Conservation (phyloP, 805 yeast genomes). For the Gaillardinia entomophila region DNA sequence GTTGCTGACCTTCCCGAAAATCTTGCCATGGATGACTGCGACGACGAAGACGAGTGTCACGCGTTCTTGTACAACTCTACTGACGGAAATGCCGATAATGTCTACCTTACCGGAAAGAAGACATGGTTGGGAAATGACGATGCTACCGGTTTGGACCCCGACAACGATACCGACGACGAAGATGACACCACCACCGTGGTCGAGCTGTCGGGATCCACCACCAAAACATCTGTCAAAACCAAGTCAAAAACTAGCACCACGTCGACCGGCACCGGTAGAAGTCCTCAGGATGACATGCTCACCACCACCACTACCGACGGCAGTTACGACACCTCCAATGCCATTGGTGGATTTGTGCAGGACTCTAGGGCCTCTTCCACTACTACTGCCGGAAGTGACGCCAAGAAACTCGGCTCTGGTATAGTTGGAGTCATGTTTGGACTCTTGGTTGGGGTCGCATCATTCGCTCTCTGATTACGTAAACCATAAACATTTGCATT, state of each 20-base stretch:
- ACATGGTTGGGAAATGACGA: constrained; percentile 55
- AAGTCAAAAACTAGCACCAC: constrained; percentile 11
- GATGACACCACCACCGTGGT: constrained; percentile 6
- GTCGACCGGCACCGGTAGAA: constrained; percentile 4
- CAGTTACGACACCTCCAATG: constrained; percentile 10
- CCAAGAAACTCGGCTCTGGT: constrained; percentile 2
- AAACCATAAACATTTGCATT: no score
- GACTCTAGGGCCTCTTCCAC: constrained; percentile 11
- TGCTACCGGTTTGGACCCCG: constrained; percentile 63
- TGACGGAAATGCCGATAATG: constrained; percentile 12
- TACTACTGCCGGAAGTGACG: constrained; percentile 1
- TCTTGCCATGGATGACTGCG: constrained; percentile 37
- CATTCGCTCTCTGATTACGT: no score
- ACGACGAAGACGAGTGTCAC: constrained; percentile 46
- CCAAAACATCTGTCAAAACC: constrained; percentile 15
- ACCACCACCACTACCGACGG: constrained; percentile 9
- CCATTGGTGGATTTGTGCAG: constrained; percentile 36
- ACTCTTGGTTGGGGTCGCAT: background rate
- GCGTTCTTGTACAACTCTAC: constrained; percentile 43
- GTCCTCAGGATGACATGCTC: constrained; percentile 8
- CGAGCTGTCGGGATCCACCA: constrained; percentile 8
- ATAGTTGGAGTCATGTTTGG: background rate
- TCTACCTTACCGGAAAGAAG: constrained; percentile 58
- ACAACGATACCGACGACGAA: constrained; percentile 20
- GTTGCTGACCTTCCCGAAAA: constrained; percentile 71